Evolutionary conservation across 345 rosid species (phyloP), one percentile per base, ranked within the genome.

Genomic region (Dimocarpus longan): DNA sequence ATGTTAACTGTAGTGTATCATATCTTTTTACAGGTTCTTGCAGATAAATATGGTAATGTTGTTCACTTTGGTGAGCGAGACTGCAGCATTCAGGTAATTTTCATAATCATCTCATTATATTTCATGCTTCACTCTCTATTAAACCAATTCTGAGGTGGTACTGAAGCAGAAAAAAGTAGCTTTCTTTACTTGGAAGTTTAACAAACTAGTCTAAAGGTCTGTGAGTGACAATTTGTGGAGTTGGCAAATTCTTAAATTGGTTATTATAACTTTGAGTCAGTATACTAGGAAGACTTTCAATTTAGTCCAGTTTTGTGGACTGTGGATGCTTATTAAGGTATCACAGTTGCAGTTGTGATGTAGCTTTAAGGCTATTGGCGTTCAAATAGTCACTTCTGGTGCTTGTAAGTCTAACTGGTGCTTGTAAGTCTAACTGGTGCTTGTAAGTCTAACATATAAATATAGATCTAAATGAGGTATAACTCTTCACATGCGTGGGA

Each of bases 51-150:
- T 80, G 98, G 99, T 71, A 94, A 96, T 80, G 99, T 94, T 81
- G 98, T 96, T 82, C 99, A 96, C 85, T 96, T 92, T 78, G 98
- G 99, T 77, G 99, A 96, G 90, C 95, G 99, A 78, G 99, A 96
- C 89, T 96, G 99, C 90, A 96, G 98, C 82, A 96, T 96, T 81
- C 99, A 96, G 97, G 99, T 96, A 90, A 50, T 52, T 22, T 40
- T 42, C 40, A 70, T 46, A 3, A 9, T 62, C 44, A 12, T 76
- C 16, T 70, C 37, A 19, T 62, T 44, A 6, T 26, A 71, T 43
- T 60, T 42, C 24, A 24, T 26, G 66, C 10, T 22, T 59, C 73
- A 16, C 40, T 70, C 67, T 42, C 80, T 73, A 18, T 57, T 57
- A 68, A n/a, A 46, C n/a, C 18, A 71, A 15, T 26, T 48, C n/a